Evolutionary conservation across 208 protist genomes (phyloP).

Genomic region (Herpetomonas tarakana): DNA sequence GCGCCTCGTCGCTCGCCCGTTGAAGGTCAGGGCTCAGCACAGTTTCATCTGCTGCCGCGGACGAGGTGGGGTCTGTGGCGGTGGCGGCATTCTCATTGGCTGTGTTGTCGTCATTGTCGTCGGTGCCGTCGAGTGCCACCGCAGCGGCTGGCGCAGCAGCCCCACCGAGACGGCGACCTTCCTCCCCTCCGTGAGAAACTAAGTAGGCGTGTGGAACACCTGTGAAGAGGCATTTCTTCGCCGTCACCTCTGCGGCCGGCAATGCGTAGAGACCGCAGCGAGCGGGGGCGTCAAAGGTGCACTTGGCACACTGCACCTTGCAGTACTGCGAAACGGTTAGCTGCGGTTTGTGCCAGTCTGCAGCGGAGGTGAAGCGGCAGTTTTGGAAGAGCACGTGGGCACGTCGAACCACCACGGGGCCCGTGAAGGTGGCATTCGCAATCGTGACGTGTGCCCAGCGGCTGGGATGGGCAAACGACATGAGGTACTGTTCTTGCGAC

Average conservation of each 20-base stretch:
- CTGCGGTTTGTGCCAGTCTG: slow-evolving; percentile 27
- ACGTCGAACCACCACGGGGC: slow-evolving; percentile 61
- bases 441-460: slow-evolving; percentile 71
- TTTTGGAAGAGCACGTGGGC: slow-evolving; percentile 82
- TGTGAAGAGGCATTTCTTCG: slow-evolving; percentile 74
- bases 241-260: slow-evolving; percentile 45
- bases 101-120: not conserved
- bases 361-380: slow-evolving; percentile 52
- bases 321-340: slow-evolving; percentile 81
- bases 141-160: not conserved
- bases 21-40: slow-evolving; percentile 13
- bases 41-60: not conserved
- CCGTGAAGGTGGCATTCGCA: slow-evolving; percentile 67
- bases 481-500: slow-evolving; percentile 70
- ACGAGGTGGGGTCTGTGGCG: not conserved
- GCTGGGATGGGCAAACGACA: slow-evolving; percentile 82
- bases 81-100: not conserved
- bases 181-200: slow-evolving; percentile 4
- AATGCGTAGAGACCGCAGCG: slow-evolving; percentile 64
- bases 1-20: slow-evolving; percentile 9
- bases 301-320: slow-evolving; percentile 59
- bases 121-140: not conserved
- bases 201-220: slow-evolving; percentile 24
- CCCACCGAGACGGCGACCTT: slow-evolving; percentile 8
- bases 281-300: slow-evolving; percentile 64